Percentiles rank a stretch among this genome's conserved stretches.
These are phyloP conservation scores for Xerocomellus intermedius DNA, from an alignment of 768 basidiomycete genomes.

Conservation along the genomic window DNA sequence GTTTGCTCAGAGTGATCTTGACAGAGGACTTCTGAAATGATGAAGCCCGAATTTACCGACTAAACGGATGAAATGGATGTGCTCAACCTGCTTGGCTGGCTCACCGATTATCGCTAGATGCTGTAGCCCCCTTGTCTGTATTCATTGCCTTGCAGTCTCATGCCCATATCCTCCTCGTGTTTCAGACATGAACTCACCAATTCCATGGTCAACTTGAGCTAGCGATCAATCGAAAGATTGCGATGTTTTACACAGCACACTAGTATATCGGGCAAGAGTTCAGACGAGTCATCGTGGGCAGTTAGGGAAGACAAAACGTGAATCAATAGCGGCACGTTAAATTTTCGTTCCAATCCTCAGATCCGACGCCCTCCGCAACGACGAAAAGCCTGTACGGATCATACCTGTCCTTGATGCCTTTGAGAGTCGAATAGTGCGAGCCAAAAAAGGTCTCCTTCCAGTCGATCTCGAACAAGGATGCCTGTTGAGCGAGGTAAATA, in stretches of 20 bases:
- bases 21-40: no score
- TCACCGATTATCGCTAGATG: not conserved
- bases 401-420: conserved; percentile 38
- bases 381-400: conserved; percentile 11
- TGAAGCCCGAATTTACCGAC: no score
- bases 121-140: not conserved
- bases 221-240: not conserved
- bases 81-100: not conserved
- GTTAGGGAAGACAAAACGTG: not conserved
- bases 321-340: conserved; percentile 15
- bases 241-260: not conserved
- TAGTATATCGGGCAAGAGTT: not conserved
- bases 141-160: not conserved
- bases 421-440: conserved; percentile 40
- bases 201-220: not conserved
- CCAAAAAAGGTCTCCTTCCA: conserved; percentile 46
- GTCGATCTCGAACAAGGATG: conserved; percentile 40
- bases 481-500: conserved; percentile 27
- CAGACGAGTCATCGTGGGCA: not conserved
- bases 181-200: not conserved
- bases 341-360: conserved; percentile 17
- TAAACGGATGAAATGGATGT: no score
- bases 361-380: conserved; percentile 22
- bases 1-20: no score
- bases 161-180: no score